Evolutionary conservation across 495 filamentous ascomycete species (phyloP), one percentile per base, ranked within the genome.

Genomic region (Daldinia vernicosa): DNA sequence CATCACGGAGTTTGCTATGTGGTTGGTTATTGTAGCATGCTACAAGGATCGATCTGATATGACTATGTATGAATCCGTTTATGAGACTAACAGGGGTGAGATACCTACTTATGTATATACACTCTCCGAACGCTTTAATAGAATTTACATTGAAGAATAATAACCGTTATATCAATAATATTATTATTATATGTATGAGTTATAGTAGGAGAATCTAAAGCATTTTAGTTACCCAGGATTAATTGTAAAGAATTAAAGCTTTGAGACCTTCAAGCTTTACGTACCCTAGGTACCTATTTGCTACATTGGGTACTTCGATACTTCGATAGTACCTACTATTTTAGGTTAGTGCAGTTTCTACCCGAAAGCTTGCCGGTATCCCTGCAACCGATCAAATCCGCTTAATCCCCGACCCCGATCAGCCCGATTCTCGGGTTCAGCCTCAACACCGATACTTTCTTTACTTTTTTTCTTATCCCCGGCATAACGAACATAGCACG

Each of bases 291-390:
- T 40, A 40, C 39, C 39, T 40, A 3, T 47, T 47, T 22, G 1
- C 24, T 19, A 47, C 43, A 9, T 11, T 7, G 22, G 43, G 17
- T 47, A 57, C 50, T 4, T 30, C 4, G 19, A 11, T 60, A 60
- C 33, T 14, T 14, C 0, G 6, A 3, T 33, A 3, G 40, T 14
- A 47, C 58, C 59, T 62, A 39, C 64, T 33, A 4, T 26, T n/a
- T 67, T 51, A 2, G 39, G 66, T 33, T 68, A 68, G 66, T 63
- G 50, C 51, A 30, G 19, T 50, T 67, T 35, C 32, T 45, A 1
- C 45, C 66, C 66, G 57, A 47, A 62, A 56, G 50, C 39, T 24
- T 56, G 30, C 62, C 40, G 40, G 30, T 8, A 64, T 64, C 61
- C 61, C 51, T 64, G 61, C 30, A 37, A 47, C 52, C 19, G 62